Evolutionary conservation across 208 protist species (phyloP), one percentile per base, ranked within the genome.

Genomic region (Porcisia hertigi): DNA sequence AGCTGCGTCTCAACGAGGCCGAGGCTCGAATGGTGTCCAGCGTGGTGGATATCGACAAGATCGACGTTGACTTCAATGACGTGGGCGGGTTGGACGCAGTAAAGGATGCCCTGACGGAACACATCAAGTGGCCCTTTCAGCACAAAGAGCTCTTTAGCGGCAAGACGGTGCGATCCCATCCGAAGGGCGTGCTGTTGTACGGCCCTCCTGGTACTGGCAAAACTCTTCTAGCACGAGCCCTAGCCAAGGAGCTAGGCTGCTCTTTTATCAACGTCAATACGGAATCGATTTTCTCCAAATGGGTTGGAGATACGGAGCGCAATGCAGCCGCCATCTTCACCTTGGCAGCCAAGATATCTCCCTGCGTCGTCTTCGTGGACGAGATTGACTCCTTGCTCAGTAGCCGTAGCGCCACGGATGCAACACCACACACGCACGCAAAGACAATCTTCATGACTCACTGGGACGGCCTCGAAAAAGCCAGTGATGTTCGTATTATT

Each of bases 131-230:
- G 91, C 94, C 94, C 34, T 94, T 96, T 76, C 88, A 86, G 65
- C 88, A 86, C 52, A 85, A 91, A 49, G 88, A 96, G 55, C 78
- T 95, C 25, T 95, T 95, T 79, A 79, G 57, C 30, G 86, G 86
- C 41, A 91, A 90, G 34, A 92, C 90, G 18, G 72, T 96, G n/a
- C 91, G 92, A 14, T 94, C 91, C 6, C 99, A 99, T 66, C 99
- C 99, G 45, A 99, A 99, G 83, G 99, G 99, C 59, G 97, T 99
- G 53, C 92, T 99, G 11, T 87, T 99, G n/a, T 99, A 99, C 85
- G 99, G 99, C 1, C 99, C 99, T n/a, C 99, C 99, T 30, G 99
- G 99, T 34, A 99, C 98, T 0, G 99, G 99, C 67, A 99, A 99
- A 88, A 99, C 99, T 3, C 86, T 99, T 9, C 90, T 98, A 43